Percentiles rank a stretch among this genome's conserved stretches.
Evolutionary conservation across 768 basidiomycete species (phyloP).

Genomic region (Agaricus sinodeliciosus): DNA sequence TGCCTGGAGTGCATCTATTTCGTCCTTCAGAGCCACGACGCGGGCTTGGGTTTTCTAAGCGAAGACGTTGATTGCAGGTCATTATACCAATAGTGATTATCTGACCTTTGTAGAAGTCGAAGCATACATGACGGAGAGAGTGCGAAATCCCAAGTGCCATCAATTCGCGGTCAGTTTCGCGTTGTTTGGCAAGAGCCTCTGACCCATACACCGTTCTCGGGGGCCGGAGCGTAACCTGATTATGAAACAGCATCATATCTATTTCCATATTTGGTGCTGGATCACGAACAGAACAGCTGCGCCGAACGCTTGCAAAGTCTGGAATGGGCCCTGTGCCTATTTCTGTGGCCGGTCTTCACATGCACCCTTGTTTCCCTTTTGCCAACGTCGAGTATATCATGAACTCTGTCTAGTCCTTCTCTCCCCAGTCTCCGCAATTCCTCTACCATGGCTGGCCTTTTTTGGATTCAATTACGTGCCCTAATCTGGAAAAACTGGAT

Average conservation of each 20-base stretch:
- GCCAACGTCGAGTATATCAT: neutral
- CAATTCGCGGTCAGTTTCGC: neutral
- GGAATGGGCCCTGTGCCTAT: neutral
- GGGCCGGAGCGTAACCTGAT: conserved; percentile 4
- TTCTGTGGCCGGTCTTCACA: conserved; percentile 3
- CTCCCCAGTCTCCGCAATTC: neutral
- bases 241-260: neutral
- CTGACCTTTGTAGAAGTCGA: conserved; percentile 20
- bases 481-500: conserved; percentile 75
- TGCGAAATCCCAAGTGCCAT: neutral
- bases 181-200: neutral
- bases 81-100: neutral
- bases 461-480: conserved; percentile 55
- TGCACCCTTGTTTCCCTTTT: neutral
- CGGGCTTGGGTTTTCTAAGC: conserved; percentile 22
- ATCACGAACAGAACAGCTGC: neutral
- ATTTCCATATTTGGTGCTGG: neutral
- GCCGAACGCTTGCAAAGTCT: too few species aligned
- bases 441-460: conserved; percentile 28
- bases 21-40: conserved; percentile 18
- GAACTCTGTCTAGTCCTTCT: neutral
- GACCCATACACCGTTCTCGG: neutral
- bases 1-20: conserved; percentile 21
- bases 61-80: neutral
- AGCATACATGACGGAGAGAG: conserved; percentile 19